These are phyloP conservation scores for Salicornia ramosissima DNA, from an alignment of 148 eudicot genomes.

Conservation along the genomic window DNA sequence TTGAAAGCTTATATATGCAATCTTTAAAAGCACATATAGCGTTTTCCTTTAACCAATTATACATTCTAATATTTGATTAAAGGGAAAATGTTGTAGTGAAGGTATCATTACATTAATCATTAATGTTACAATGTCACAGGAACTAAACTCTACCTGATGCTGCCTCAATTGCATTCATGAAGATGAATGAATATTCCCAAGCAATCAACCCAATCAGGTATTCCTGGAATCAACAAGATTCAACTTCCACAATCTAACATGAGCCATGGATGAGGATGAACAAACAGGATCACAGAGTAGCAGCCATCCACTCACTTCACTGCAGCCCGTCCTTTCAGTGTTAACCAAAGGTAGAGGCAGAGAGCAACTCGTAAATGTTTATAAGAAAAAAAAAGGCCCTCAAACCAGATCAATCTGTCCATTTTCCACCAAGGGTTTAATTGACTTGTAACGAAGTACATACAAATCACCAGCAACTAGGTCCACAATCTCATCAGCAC, in stretches of 20 bases:
- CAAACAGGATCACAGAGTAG: background rate
- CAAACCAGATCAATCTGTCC: conserved; percentile 80
- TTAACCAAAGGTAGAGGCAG: background rate
- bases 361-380: background rate
- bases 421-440: conserved; percentile 64
- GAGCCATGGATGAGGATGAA: background rate
- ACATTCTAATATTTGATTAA: too few relatives aligned
- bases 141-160: background rate
- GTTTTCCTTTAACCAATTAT: too few relatives aligned
- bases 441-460: conserved; percentile 76
- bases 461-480: conserved; percentile 76
- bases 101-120: too few relatives aligned
- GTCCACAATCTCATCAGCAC: conserved; percentile 75
- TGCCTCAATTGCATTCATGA: background rate
- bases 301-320: background rate
- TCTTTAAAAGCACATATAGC: too few relatives aligned
- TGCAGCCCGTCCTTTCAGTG: background rate
- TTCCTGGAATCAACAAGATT: background rate
- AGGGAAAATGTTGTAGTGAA: too few relatives aligned
- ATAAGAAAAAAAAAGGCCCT: conserved; percentile 13
- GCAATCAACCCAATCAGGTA: background rate
- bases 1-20: too few relatives aligned
- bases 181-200: background rate
- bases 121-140: too few relatives aligned
- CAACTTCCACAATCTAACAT: background rate